Conservation (phyloP, 805 yeast species). For the Lipomyces anomalus region DNA sequence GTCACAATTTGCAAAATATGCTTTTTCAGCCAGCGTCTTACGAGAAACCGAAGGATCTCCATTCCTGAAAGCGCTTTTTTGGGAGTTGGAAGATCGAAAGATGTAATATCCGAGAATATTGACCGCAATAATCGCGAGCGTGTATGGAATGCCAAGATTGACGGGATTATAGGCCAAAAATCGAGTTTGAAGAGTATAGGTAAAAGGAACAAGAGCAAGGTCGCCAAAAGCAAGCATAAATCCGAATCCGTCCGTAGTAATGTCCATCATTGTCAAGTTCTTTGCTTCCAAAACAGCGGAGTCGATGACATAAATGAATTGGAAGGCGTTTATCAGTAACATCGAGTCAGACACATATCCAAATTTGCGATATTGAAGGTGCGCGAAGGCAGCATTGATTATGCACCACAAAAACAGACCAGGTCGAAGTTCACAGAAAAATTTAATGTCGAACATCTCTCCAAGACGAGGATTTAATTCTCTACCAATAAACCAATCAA, state of each 20-base stretch:
- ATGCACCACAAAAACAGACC: constrained; percentile 84
- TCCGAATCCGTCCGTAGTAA: constrained; percentile 95
- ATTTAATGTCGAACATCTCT: constrained; percentile 73
- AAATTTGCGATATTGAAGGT: constrained; percentile 61
- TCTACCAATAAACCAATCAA: constrained; percentile 90
- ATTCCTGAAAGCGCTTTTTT: constrained; percentile 75
- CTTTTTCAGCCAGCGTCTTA: constrained; percentile 4
- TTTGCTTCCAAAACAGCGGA: constrained; percentile 92
- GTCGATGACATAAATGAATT: constrained; percentile 79
- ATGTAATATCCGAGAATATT: constrained; percentile 67
- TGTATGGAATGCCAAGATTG: constrained; percentile 43
- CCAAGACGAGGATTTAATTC: constrained; percentile 91
- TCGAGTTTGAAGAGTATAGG: constrained; percentile 81
- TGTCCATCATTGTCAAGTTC: constrained; percentile 87
- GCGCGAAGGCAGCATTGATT: constrained; percentile 67
- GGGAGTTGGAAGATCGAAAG: constrained; percentile 77
- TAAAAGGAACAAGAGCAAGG: constrained; percentile 84
- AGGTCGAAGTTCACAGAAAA: constrained; percentile 91
- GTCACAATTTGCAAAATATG: not conserved
- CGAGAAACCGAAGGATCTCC: constrained; percentile 61
- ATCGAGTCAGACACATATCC: constrained; percentile 69
- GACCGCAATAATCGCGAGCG: constrained; percentile 41
- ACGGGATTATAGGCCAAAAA: constrained; percentile 63
- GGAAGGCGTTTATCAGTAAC: constrained; percentile 60
- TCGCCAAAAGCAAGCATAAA: constrained; percentile 96